Evolutionary conservation across 139 green algal species (phyloP).

Genomic region (Mesotaenium endlicherianum): DNA sequence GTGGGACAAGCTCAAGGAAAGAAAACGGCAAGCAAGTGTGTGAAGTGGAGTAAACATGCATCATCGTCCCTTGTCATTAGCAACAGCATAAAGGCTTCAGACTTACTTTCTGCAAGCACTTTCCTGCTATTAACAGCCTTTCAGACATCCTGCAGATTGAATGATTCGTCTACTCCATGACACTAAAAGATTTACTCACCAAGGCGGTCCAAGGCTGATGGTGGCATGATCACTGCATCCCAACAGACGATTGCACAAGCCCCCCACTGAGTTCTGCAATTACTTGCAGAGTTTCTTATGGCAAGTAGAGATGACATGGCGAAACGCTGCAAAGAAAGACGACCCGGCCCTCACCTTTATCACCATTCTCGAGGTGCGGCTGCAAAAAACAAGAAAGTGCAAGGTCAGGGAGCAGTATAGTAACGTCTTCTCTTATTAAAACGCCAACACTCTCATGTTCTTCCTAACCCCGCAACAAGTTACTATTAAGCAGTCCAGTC

Average conservation of each 20-base stretch:
- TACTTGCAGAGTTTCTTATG: constrained; percentile 7
- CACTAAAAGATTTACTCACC: constrained; percentile 56
- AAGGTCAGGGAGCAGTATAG: background rate
- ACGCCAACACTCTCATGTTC: background rate
- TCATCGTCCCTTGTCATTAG: no score
- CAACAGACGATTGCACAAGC: constrained; percentile 10
- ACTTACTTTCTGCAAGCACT: no score
- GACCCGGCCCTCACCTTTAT: constrained; percentile 44
- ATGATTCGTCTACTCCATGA: background rate
- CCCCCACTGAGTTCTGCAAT: constrained; percentile 1
- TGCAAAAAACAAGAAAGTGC: background rate
- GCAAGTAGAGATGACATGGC: no score
- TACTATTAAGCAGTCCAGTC: background rate
- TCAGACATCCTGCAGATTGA: background rate
- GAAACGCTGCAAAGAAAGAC: constrained; percentile 13
- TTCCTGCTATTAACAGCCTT: background rate
- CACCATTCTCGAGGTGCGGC: constrained; percentile 53
- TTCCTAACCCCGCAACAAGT: background rate
- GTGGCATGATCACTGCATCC: constrained; percentile 83
- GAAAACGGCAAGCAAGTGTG: background rate
- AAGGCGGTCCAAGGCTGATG: constrained; percentile 88
- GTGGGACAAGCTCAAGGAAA: background rate
- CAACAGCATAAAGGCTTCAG: no score
- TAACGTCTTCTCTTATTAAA: background rate
- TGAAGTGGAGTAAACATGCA: background rate